phyloP scores from a whole-genome alignment of 371 early-diverging fungal genomes.

The Zychaea mexicana region DNA sequence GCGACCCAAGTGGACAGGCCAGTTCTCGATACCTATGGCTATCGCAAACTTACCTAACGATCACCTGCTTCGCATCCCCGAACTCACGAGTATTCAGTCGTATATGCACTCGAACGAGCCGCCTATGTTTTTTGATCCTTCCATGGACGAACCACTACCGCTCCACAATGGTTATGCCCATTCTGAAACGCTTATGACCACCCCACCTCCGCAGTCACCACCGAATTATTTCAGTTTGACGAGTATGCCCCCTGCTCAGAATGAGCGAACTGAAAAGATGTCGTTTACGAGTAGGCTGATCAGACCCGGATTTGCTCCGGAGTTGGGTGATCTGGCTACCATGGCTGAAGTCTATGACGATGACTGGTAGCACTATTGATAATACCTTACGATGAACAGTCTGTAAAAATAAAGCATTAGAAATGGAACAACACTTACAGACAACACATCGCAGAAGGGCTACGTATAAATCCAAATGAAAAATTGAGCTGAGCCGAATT shows the following conservation, averaged over 20 bases:
- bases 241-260: slow-evolving; percentile 24
- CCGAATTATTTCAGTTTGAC: slow-evolving; percentile 49
- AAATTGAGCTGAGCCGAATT: no score
- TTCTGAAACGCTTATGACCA: not conserved
- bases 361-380: not conserved
- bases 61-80: slow-evolving; percentile 38
- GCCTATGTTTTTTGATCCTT: slow-evolving; percentile 46
- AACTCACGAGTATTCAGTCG: slow-evolving; percentile 30
- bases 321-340: slow-evolving; percentile 9
- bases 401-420: no score
- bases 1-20: slow-evolving; percentile 11
- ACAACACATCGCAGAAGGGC: no score
- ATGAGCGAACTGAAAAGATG: slow-evolving; percentile 34
- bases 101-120: slow-evolving; percentile 30
- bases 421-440: no score
- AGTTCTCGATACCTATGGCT: slow-evolving; percentile 39
- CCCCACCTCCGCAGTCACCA: slow-evolving; percentile 38
- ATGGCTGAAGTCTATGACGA: not conserved
- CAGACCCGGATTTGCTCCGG: slow-evolving; percentile 22
- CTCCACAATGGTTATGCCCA: not conserved
- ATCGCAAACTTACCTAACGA: slow-evolving; percentile 46
- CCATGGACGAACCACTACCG: slow-evolving; percentile 44
- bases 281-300: slow-evolving; percentile 32
- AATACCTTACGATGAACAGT: not conserved
- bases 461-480: no score